phyloP scores from a whole-genome alignment of 371 early-diverging fungal genomes.

The Mortierella sp. region DNA sequence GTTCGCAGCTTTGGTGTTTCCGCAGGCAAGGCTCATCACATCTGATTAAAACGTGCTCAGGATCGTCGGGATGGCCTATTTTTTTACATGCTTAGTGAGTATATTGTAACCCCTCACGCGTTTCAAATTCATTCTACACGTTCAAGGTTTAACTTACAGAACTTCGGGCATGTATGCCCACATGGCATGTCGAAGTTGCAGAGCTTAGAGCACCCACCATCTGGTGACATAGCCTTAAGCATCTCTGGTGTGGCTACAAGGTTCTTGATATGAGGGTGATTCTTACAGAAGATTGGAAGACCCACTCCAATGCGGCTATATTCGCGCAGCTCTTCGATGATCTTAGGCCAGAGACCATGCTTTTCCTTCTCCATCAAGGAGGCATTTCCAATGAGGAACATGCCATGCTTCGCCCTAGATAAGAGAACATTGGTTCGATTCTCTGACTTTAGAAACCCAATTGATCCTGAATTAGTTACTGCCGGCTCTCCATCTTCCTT shows the following conservation, averaged over 20 bases:
- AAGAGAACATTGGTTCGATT: conserved; percentile 86
- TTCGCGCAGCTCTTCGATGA: conserved; percentile 37
- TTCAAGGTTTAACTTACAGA: conserved; percentile 37
- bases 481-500: neutral
- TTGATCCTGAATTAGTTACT: conserved; percentile 47
- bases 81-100: too few relatives aligned
- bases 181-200: conserved; percentile 46
- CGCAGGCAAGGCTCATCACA: conserved; percentile 60
- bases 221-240: conserved; percentile 42
- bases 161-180: conserved; percentile 52
- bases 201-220: conserved; percentile 55
- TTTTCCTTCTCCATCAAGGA: conserved; percentile 41
- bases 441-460: conserved; percentile 85
- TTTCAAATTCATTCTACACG: too few relatives aligned
- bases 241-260: conserved; percentile 27
- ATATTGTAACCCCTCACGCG: too few relatives aligned
- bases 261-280: conserved; percentile 53
- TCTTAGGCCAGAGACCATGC: conserved; percentile 57
- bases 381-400: conserved; percentile 71
- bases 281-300: conserved; percentile 60
- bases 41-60: conserved; percentile 18
- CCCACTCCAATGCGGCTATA: conserved; percentile 53
- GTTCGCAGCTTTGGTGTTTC: conserved; percentile 45
- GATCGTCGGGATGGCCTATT: conserved; percentile 48
- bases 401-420: conserved; percentile 73